phyloP scores from a whole-genome alignment of 2,329 filamentous ascomycete genomes.

The Penicillium sp. region DNA sequence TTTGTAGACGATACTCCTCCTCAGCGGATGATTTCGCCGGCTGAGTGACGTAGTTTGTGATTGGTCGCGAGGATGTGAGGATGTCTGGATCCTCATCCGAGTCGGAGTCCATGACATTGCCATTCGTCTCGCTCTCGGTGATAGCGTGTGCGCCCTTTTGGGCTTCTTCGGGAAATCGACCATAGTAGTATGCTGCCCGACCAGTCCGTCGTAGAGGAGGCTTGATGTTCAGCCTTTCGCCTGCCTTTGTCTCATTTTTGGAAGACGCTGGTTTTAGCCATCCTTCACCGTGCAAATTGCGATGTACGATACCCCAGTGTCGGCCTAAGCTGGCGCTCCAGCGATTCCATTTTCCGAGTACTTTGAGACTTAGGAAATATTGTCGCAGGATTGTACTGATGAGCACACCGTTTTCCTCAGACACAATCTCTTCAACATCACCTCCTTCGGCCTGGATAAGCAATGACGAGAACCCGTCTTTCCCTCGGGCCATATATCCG shows the following conservation, averaged over 20 bases:
- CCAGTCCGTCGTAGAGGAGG: constrained; percentile 24
- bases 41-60: constrained; percentile 40
- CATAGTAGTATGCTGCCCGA: constrained; percentile 29
- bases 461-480: constrained; percentile 77
- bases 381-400: constrained; percentile 84
- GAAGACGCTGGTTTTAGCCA: constrained; percentile 46
- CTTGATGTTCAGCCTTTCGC: constrained; percentile 12
- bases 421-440: constrained; percentile 71
- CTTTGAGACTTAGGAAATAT: constrained; percentile 84
- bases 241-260: constrained; percentile 25
- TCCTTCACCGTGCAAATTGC: constrained; percentile 56
- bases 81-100: constrained; percentile 43
- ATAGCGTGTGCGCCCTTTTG: background rate
- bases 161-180: constrained; percentile 27
- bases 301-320: constrained; percentile 67
- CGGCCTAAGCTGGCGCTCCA: constrained; percentile 61
- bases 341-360: constrained; percentile 74
- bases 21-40: constrained; percentile 45
- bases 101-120: constrained; percentile 42
- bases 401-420: constrained; percentile 81
- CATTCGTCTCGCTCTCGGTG: constrained; percentile 21
- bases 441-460: constrained; percentile 76
- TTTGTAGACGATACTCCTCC: constrained; percentile 55
- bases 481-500: constrained; percentile 85
- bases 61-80: constrained; percentile 34